Evolutionary conservation across 1,284 basidiomycete genomes (phyloP).

Genomic region (Trichosporon sp.): DNA sequence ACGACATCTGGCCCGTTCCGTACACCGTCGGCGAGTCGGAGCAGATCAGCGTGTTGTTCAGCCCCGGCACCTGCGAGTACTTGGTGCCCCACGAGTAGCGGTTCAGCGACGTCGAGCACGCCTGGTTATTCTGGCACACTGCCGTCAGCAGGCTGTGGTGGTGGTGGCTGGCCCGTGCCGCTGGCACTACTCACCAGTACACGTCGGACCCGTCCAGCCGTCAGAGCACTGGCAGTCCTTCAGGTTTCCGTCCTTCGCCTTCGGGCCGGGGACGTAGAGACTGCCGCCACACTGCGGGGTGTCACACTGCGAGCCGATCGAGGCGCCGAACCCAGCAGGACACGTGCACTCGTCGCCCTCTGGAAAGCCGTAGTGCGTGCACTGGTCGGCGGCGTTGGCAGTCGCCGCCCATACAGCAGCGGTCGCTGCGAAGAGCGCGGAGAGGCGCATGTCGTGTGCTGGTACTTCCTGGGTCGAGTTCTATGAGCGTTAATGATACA

Average conservation of each 20-base stretch:
- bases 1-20: conserved; percentile 37
- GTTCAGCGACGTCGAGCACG: neutral
- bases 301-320: conserved; percentile 25
- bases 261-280: conserved; percentile 57
- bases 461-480: neutral
- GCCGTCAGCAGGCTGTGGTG: neutral
- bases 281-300: conserved; percentile 67
- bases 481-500: neutral
- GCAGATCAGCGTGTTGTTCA: conserved; percentile 31
- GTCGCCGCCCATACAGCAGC: neutral
- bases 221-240: conserved; percentile 63
- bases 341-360: conserved; percentile 57
- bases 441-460: neutral
- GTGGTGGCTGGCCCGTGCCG: neutral
- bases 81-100: conserved; percentile 20
- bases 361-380: conserved; percentile 11
- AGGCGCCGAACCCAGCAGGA: conserved; percentile 58
- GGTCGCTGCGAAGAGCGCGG: conserved; percentile 6
- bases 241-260: conserved; percentile 51
- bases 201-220: conserved; percentile 72
- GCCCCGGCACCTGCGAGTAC: conserved; percentile 52
- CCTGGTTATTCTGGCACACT: neutral
- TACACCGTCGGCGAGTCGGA: conserved; percentile 32
- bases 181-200: conserved; percentile 56
- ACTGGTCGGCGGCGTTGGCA: conserved; percentile 2